Evolutionary conservation across 78 protist species (phyloP).

Genomic region (Dictyostelium purpureum): DNA sequence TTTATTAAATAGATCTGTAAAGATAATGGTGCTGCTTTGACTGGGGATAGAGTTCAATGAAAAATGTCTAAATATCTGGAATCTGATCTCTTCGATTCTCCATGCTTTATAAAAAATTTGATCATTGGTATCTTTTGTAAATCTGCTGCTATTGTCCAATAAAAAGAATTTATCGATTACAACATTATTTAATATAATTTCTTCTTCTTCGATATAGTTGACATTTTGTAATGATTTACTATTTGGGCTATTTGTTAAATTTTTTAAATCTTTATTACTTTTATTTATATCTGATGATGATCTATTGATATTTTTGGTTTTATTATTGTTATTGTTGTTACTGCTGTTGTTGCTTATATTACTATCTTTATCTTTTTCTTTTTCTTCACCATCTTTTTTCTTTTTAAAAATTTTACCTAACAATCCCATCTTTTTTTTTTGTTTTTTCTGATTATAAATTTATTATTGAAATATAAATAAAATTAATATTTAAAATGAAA

Average conservation of each 20-base stretch:
- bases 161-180: neutral
- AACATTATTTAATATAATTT: neutral
- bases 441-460: too few species aligned
- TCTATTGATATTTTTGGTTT: neutral
- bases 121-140: neutral
- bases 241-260: too few species aligned
- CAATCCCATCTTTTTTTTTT: neutral
- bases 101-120: neutral
- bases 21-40: neutral
- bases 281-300: neutral
- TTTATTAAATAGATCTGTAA: neutral
- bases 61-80: neutral
- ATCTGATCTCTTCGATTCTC: neutral
- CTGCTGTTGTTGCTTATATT: neutral
- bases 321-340: too few species aligned
- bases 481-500: too few species aligned
- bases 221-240: too few species aligned
- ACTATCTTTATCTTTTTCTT: neutral
- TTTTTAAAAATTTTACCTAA: constrained; percentile 1
- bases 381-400: neutral
- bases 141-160: neutral
- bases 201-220: too few species aligned
- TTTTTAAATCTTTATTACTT: neutral
- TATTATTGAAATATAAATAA: too few species aligned
- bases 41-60: neutral